Evolutionary conservation across 2,329 filamentous ascomycete species (phyloP).

Genomic region (Cryphonectria parasitica): DNA sequence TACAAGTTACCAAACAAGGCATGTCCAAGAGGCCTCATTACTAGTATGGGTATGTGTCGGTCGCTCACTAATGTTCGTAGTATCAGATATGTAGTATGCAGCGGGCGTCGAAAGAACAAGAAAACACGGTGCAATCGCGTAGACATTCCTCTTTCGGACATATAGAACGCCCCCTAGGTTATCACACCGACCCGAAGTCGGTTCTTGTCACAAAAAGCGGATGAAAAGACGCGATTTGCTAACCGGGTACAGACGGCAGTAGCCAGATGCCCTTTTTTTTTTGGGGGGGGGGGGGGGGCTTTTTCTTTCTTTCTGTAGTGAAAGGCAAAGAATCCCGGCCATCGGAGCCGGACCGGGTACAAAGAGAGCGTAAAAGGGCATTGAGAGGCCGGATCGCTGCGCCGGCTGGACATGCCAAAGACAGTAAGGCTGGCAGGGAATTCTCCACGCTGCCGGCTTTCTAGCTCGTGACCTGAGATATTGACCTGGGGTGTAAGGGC

Average conservation of each 20-base stretch:
- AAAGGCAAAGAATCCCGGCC: neutral
- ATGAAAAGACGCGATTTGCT: conserved; percentile 15
- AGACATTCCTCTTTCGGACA: conserved; percentile 28
- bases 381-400: conserved; percentile 7
- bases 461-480: conserved; percentile 14
- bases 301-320: neutral
- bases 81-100: neutral
- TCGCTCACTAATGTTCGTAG: neutral
- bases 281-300: too few relatives aligned
- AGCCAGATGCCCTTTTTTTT: too few relatives aligned
- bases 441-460: conserved; percentile 5
- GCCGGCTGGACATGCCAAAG: conserved; percentile 29
- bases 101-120: neutral
- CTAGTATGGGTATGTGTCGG: neutral
- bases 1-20: conserved; percentile 3
- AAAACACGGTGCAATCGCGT: conserved; percentile 15
- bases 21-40: conserved; percentile 15
- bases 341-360: conserved; percentile 19
- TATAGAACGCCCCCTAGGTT: neutral
- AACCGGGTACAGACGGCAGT: conserved; percentile 2
- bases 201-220: conserved; percentile 1
- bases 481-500: conserved; percentile 1
- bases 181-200: conserved; percentile 21
- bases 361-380: neutral
- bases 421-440: conserved; percentile 15